Evolutionary conservation across 495 filamentous ascomycete species (phyloP).

Genomic region (Aspergillus baeticus): DNA sequence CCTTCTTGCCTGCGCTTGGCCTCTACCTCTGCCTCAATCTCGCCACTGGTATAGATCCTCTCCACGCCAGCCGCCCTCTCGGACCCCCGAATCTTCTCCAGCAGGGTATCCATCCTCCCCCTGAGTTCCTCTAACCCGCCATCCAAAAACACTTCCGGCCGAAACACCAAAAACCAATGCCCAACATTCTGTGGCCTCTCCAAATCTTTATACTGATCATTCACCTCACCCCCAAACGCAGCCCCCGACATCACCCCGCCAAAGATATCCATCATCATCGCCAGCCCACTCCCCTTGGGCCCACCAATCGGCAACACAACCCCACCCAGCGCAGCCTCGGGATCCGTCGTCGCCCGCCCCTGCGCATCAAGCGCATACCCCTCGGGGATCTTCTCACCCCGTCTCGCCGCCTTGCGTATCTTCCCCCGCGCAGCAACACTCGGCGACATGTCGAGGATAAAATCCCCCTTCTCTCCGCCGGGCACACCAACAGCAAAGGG

Average conservation of each 20-base stretch:
- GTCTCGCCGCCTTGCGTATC: slow-evolving; percentile 25
- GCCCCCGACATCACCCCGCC: slow-evolving; percentile 27
- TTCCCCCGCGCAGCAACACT: slow-evolving; percentile 24
- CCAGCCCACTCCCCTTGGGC: slow-evolving; percentile 30
- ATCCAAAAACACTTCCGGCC: slow-evolving; percentile 28
- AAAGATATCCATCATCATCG: slow-evolving; percentile 36
- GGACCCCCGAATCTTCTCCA: slow-evolving; percentile 13
- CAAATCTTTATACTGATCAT: slow-evolving; percentile 27
- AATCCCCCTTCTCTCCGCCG: slow-evolving; percentile 3
- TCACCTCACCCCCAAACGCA: slow-evolving; percentile 28
- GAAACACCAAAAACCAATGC: slow-evolving; percentile 31
- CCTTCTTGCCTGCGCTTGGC: slow-evolving; percentile 11
- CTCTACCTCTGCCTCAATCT: slow-evolving; percentile 9
- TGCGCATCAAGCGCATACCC: slow-evolving; percentile 31
- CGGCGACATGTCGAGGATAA: slow-evolving; percentile 21
- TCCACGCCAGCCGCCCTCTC: slow-evolving; percentile 13
- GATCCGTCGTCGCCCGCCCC: slow-evolving; percentile 26
- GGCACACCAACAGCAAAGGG: slow-evolving; percentile 26
- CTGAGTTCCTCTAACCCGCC: slow-evolving; percentile 26
- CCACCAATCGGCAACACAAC: slow-evolving; percentile 33
- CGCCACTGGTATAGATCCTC: slow-evolving; percentile 12
- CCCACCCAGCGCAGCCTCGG: slow-evolving; percentile 22
- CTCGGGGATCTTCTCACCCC: slow-evolving; percentile 28
- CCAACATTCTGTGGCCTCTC: slow-evolving; percentile 25
- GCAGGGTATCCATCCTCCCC: slow-evolving; percentile 19